phyloP scores from a whole-genome alignment of 2,329 filamentous ascomycete species.

The Trichophyton equinum region DNA sequence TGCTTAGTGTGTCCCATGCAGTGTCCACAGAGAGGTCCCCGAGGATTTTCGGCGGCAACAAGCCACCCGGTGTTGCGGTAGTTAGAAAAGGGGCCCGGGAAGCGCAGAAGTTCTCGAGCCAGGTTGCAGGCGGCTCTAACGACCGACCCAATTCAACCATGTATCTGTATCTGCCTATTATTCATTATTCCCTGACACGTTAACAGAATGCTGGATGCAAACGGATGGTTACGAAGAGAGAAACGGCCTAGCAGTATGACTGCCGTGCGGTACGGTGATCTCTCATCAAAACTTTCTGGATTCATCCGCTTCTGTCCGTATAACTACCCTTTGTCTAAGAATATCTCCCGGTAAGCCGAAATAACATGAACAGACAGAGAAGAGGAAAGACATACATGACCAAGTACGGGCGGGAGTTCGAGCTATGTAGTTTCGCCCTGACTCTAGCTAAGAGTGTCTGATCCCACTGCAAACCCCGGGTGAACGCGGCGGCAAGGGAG shows the following conservation, averaged over 20 bases:
- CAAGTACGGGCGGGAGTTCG: slow-evolving; percentile 9
- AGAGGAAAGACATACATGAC: slow-evolving; percentile 5
- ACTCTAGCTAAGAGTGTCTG: slow-evolving; percentile 6
- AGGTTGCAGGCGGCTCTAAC: not conserved
- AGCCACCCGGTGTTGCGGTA: no score
- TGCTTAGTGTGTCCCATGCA: no score
- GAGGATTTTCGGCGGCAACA: no score
- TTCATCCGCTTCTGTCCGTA: slow-evolving; percentile 10
- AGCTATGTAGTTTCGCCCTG: slow-evolving; percentile 9
- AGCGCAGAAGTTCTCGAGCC: no score
- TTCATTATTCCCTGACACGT: no score
- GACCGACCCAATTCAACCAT: not conserved
- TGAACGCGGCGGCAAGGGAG: slow-evolving; percentile 18
- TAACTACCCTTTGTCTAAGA: slow-evolving; percentile 6
- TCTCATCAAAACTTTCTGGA: no score
- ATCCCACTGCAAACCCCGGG: slow-evolving; percentile 17
- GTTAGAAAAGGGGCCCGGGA: no score
- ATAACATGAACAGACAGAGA: not conserved
- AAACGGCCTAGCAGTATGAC: not conserved
- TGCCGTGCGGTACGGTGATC: not conserved
- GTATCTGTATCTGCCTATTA: no score
- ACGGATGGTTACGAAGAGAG: no score
- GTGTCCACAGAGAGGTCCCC: no score
- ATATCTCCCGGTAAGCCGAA: not conserved
- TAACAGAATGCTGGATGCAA: no score